Evolutionary conservation across 2,329 filamentous ascomycete genomes (phyloP).

Genomic region (Apiospora marii): DNA sequence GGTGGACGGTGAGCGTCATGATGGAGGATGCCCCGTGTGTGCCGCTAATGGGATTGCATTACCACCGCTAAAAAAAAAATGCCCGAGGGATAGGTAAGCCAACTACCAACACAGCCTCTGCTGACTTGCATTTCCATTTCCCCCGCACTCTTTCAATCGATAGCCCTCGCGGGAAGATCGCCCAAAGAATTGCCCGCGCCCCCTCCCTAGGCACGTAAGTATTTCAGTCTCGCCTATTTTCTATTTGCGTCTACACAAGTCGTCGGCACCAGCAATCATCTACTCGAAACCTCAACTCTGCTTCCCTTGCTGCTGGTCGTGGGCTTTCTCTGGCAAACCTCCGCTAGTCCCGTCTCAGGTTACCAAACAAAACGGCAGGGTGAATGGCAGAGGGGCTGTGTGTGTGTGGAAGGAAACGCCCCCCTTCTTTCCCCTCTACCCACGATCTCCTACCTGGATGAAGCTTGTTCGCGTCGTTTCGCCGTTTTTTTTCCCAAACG

Average conservation of each 20-base stretch:
- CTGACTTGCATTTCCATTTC: background rate
- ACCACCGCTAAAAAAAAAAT: conserved; percentile 5
- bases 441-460: background rate
- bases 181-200: background rate
- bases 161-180: background rate
- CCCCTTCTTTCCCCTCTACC: background rate
- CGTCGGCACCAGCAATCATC: no score
- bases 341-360: conserved; percentile 7
- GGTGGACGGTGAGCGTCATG: background rate
- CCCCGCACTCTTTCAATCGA: background rate
- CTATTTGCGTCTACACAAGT: background rate
- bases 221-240: background rate
- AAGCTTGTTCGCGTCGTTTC: background rate
- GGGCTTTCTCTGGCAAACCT: background rate
- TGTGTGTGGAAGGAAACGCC: background rate
- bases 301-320: background rate
- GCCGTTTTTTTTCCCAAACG: background rate
- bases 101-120: background rate
- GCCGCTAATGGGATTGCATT: background rate
- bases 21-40: background rate
- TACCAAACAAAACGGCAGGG: background rate
- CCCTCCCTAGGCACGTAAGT: no score
- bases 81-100: background rate
- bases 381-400: background rate
- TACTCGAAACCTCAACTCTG: background rate